phyloP scores from a whole-genome alignment of 495 filamentous ascomycete genomes.

The Talaromyces wortmannii region DNA sequence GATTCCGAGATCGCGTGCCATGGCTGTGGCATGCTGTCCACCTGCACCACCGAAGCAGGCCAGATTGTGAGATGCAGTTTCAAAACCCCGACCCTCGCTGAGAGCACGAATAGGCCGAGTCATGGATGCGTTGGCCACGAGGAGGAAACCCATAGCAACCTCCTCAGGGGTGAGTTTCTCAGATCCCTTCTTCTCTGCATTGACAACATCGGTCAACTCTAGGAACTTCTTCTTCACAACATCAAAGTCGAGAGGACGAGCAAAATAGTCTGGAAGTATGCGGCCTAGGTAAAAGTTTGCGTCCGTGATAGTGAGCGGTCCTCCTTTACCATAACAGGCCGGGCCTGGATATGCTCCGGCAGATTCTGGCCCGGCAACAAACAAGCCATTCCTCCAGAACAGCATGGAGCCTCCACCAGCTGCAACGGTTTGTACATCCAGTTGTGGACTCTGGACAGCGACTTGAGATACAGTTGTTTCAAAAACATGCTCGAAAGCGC shows the following conservation, averaged over 20 bases:
- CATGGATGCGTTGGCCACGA: slow-evolving; percentile 50
- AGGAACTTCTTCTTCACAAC: slow-evolving; percentile 72
- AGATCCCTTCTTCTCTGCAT: slow-evolving; percentile 53
- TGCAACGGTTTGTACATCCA: slow-evolving; percentile 97
- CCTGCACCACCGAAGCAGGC: slow-evolving; percentile 49
- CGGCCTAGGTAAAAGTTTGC: slow-evolving; percentile 88
- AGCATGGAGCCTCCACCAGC: slow-evolving; percentile 88
- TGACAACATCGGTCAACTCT: slow-evolving; percentile 72
- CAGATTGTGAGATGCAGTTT: slow-evolving; percentile 44
- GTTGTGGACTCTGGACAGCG: slow-evolving; percentile 87
- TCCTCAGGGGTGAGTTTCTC: slow-evolving; percentile 79
- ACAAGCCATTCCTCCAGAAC: slow-evolving; percentile 86
- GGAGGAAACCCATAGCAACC: slow-evolving; percentile 60
- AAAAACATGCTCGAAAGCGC: slow-evolving; percentile 93
- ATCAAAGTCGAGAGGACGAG: slow-evolving; percentile 74
- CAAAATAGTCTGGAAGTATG: slow-evolving; percentile 89
- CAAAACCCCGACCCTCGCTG: slow-evolving; percentile 44
- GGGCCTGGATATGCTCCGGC: slow-evolving; percentile 91
- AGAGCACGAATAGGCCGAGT: slow-evolving; percentile 46
- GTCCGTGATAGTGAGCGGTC: slow-evolving; percentile 88
- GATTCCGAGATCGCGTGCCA: slow-evolving; percentile 44
- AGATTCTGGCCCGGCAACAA: slow-evolving; percentile 94
- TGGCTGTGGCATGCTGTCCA: slow-evolving; percentile 46
- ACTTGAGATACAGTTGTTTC: slow-evolving; percentile 96
- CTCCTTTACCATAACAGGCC: slow-evolving; percentile 91